Conservation (phyloP, 129 eudicot genomes). For the Helianthus tuberosus region DNA sequence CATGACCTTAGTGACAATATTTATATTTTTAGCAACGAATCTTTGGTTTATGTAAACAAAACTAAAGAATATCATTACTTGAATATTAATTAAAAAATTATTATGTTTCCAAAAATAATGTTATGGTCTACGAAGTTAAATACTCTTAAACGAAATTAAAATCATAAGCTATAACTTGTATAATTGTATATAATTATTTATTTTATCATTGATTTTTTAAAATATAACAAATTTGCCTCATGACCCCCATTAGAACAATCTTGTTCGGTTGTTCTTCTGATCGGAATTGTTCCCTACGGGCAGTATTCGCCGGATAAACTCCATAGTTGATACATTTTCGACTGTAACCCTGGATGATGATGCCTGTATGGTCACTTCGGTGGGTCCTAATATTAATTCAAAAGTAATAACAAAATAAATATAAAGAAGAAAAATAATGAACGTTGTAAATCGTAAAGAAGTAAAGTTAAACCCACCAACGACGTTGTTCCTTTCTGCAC, state of each 20-base stretch:
- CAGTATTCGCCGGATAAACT: slow-evolving; percentile 67
- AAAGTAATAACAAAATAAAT: background rate
- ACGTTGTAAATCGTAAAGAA: background rate
- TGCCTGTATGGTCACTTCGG: slow-evolving; percentile 78
- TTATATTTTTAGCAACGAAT: slow-evolving; percentile 7
- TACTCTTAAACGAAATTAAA: background rate
- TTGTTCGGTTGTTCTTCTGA: slow-evolving; percentile 78
- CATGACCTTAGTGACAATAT: background rate
- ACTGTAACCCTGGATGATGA: slow-evolving; percentile 20
- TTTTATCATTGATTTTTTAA: no score
- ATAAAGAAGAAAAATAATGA: slow-evolving; percentile 1
- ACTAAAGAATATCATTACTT: background rate
- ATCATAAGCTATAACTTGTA: background rate
- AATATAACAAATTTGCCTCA: slow-evolving; percentile 49
- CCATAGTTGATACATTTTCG: slow-evolving; percentile 69
- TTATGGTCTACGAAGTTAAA: background rate
- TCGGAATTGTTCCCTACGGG: slow-evolving; percentile 83
- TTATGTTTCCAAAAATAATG: background rate
- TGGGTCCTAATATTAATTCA: slow-evolving; percentile 50
- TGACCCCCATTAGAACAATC: slow-evolving; percentile 74
- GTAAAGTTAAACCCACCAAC: slow-evolving; percentile 46
- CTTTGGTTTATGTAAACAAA: background rate
- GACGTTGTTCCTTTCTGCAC: slow-evolving; percentile 74
- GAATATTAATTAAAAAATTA: background rate
- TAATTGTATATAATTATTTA: background rate